Conservation (phyloP, 192 early-diverging fungal genomes). For the Chytriomyces sp. region DNA sequence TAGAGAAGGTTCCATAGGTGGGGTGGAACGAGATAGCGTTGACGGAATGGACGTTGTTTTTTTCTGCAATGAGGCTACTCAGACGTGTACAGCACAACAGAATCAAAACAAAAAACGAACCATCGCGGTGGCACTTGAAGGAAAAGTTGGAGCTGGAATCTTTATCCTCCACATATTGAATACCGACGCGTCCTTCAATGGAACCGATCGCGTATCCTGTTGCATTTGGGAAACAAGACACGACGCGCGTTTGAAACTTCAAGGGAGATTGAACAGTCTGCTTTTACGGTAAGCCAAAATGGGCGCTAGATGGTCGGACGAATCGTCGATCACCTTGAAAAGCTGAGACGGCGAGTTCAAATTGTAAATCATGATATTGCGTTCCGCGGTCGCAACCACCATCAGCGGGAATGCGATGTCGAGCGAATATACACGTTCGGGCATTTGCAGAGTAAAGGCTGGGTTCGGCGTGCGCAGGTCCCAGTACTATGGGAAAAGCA, state of each 20-base stretch:
- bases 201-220: slow-evolving; percentile 88
- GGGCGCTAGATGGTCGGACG: neutral
- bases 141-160: slow-evolving; percentile 78
- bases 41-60: slow-evolving; percentile 63
- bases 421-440: slow-evolving; percentile 91
- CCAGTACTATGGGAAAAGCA: slow-evolving; percentile 77
- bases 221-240: slow-evolving; percentile 77
- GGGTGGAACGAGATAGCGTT: slow-evolving; percentile 81
- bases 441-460: slow-evolving; percentile 69
- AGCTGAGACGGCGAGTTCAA: slow-evolving; percentile 73
- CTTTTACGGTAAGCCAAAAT: slow-evolving; percentile 20
- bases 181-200: slow-evolving; percentile 92
- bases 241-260: slow-evolving; percentile 82
- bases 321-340: slow-evolving; percentile 67
- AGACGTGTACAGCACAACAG: neutral
- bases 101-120: slow-evolving; percentile 40
- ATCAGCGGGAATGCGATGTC: slow-evolving; percentile 77
- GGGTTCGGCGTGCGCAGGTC: slow-evolving; percentile 81
- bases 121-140: slow-evolving; percentile 92
- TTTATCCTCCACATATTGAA: slow-evolving; percentile 90
- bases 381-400: slow-evolving; percentile 92
- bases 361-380: slow-evolving; percentile 79
- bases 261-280: slow-evolving; percentile 62
- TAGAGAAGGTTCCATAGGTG: slow-evolving; percentile 83
- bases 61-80: neutral